Evolutionary conservation across 2,329 filamentous ascomycete species (phyloP).

Genomic region (Venturia oleaginea): DNA sequence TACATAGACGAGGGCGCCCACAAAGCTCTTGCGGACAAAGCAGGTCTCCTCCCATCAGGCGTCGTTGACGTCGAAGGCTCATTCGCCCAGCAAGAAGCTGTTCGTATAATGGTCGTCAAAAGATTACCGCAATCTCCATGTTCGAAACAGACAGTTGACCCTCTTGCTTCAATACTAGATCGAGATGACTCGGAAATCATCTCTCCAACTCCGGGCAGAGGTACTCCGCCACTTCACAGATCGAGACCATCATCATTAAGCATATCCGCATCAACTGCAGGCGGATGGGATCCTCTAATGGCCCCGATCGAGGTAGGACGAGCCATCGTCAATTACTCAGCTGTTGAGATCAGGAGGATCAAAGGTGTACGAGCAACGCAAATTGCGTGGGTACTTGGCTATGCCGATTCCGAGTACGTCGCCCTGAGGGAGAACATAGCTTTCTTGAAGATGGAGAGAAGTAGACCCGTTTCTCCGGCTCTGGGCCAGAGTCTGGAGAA

Average conservation of each 20-base stretch:
- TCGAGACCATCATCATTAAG: neutral
- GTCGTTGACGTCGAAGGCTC: conserved; percentile 79
- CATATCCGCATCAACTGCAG: conserved; percentile 15
- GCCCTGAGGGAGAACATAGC: conserved; percentile 82
- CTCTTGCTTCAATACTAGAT: conserved; percentile 13
- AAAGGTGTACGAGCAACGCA: conserved; percentile 75
- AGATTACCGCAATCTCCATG: conserved; percentile 29
- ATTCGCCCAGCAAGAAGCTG: conserved; percentile 88
- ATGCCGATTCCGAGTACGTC: conserved; percentile 91
- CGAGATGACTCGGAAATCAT: neutral
- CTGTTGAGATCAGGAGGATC: conserved; percentile 72
- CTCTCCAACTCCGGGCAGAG: neutral
- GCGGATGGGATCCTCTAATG: conserved; percentile 18
- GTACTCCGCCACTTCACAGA: neutral
- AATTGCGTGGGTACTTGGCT: conserved; percentile 72
- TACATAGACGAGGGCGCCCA: conserved; percentile 91
- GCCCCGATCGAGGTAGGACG: conserved; percentile 66
- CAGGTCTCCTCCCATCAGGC: conserved; percentile 82
- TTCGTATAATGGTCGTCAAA: conserved; percentile 73
- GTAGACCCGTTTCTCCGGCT: conserved; percentile 29
- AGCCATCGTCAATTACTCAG: conserved; percentile 88
- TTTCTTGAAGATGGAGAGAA: conserved; percentile 45
- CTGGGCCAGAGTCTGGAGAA: conserved; percentile 16
- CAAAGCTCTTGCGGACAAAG: conserved; percentile 69
- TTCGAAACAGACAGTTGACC: conserved; percentile 16